phyloP scores from a whole-genome alignment of 805 yeast genomes.

The Komagataella kurtzmanii region DNA sequence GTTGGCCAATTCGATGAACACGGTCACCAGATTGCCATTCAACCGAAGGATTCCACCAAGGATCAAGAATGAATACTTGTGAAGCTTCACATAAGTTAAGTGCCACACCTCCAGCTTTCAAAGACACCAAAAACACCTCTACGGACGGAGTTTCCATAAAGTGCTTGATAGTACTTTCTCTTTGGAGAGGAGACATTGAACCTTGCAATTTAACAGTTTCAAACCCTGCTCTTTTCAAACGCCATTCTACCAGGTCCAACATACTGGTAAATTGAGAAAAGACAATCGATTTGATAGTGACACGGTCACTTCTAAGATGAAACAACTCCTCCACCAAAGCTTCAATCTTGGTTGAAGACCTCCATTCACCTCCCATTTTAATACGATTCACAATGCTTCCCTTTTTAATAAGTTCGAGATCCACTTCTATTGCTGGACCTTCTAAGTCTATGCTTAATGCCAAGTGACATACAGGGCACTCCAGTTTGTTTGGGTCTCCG shows the following conservation, averaged over 20 bases:
- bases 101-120: slow-evolving; percentile 99
- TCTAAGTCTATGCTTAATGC: slow-evolving; percentile 81
- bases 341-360: slow-evolving; percentile 91
- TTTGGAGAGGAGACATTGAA: slow-evolving; percentile 90
- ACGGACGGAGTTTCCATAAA: slow-evolving; percentile 89
- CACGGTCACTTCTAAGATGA: slow-evolving; percentile 70
- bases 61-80: slow-evolving; percentile 90
- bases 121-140: slow-evolving; percentile 86
- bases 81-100: slow-evolving; percentile 93
- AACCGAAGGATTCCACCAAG: slow-evolving; percentile 99
- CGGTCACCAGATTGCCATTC: slow-evolving; percentile 99
- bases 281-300: slow-evolving; percentile 89
- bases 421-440: slow-evolving; percentile 74
- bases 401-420: slow-evolving; percentile 38
- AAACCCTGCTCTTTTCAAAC: slow-evolving; percentile 89
- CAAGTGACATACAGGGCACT: slow-evolving; percentile 95
- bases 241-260: slow-evolving; percentile 94
- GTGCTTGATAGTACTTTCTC: slow-evolving; percentile 82
- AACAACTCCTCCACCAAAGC: slow-evolving; percentile 91
- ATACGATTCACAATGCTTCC: slow-evolving; percentile 79
- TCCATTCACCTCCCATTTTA: slow-evolving; percentile 80
- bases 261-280: slow-evolving; percentile 95
- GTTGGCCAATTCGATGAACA: slow-evolving; percentile 95
- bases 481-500: slow-evolving; percentile 42
- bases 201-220: slow-evolving; percentile 92